phyloP scores from a whole-genome alignment of 148 eudicot species.

The Rhododendron simsii region DNA sequence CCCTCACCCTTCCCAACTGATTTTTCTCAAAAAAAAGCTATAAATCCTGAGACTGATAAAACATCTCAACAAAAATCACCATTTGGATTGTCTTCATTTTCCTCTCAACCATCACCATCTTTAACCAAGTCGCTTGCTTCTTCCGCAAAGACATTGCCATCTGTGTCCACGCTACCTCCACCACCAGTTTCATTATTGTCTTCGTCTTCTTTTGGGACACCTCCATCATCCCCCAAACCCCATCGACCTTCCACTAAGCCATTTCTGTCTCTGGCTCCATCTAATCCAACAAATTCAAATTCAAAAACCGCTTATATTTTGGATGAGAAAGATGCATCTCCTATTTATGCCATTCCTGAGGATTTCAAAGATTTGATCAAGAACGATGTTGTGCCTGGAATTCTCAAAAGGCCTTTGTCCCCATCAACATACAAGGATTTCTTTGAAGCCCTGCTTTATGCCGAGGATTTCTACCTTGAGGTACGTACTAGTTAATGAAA shows the following conservation, averaged over 20 bases:
- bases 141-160: neutral
- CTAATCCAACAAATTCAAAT: neutral
- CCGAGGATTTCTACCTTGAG: constrained; percentile 30
- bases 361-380: constrained; percentile 9
- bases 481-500: neutral
- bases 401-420: constrained; percentile 19
- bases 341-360: constrained; percentile 12
- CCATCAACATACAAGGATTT: constrained; percentile 22
- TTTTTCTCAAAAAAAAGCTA: neutral
- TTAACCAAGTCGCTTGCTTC: neutral
- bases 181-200: neutral
- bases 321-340: neutral
- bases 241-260: constrained; percentile 1
- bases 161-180: neutral
- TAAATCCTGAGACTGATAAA: neutral
- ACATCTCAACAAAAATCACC: neutral
- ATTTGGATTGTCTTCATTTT: neutral
- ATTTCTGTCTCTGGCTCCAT: neutral
- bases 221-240: neutral
- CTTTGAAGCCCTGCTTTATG: constrained; percentile 27
- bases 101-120: neutral
- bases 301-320: neutral
- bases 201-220: neutral
- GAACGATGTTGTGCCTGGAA: constrained; percentile 18
- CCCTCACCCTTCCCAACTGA: neutral